A percentile compares a stretch with the other conserved stretches of the same genome.
Evolutionary conservation across 345 rosid species (phyloP).

Genomic region (rapeseed (Brassica napus)): Da-Ae NC_063446.1:8266001-8266500

Average conservation of each 20-base stretch:
- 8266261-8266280: background rate
- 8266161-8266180: slow-evolving; percentile 51
- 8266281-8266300: background rate
- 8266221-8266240: too few relatives aligned
- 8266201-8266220: too few relatives aligned
- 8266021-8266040: slow-evolving; percentile 42
- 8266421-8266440: too few relatives aligned
- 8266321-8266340: slow-evolving; percentile 2
- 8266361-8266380: background rate
- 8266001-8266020: slow-evolving; percentile 43
- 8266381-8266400: too few relatives aligned
- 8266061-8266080: slow-evolving; percentile 66
- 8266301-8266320: background rate
- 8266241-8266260: background rate
- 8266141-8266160: slow-evolving; percentile 84
- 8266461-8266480: too few relatives aligned
- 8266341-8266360: background rate
- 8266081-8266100: slow-evolving; percentile 79
- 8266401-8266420: too few relatives aligned
- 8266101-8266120: slow-evolving; percentile 95
- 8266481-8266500: too few relatives aligned
- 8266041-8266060: slow-evolving; percentile 46
- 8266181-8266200: background rate
- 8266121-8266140: slow-evolving; percentile 95
- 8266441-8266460: too few relatives aligned